These are phyloP conservation scores for Paramyrothecium sp. DNA, from an alignment of 2,329 filamentous ascomycete genomes.

Conservation along the genomic window DNA sequence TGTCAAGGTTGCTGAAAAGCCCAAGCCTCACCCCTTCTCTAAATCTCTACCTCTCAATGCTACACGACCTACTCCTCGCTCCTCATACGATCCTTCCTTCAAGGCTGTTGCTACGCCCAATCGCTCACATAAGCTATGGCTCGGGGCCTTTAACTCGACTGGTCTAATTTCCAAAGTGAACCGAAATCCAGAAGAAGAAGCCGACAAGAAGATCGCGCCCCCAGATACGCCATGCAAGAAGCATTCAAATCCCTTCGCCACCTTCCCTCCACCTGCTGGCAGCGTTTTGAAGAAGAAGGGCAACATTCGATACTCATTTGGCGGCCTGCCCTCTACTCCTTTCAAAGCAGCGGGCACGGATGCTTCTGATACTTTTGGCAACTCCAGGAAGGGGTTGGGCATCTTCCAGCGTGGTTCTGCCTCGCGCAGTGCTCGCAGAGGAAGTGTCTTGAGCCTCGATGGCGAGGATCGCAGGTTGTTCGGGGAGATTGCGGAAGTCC, in stretches of 20 bases:
- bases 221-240: constrained; percentile 98
- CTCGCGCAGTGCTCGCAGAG: constrained; percentile 45
- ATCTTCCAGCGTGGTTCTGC: constrained; percentile 61
- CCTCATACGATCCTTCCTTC: constrained; percentile 22
- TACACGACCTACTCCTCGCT: constrained; percentile 29
- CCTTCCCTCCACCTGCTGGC: constrained; percentile 59
- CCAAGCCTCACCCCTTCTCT: constrained; percentile 33
- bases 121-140: constrained; percentile 59
- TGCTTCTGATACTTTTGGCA: constrained; percentile 47
- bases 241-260: constrained; percentile 66
- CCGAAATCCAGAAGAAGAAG: constrained; percentile 70
- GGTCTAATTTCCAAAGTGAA: constrained; percentile 95
- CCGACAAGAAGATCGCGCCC: constrained; percentile 64
- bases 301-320: constrained; percentile 68
- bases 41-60: constrained; percentile 37
- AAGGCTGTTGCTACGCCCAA: constrained; percentile 44
- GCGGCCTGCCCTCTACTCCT: constrained; percentile 72
- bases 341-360: constrained; percentile 61
- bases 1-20: constrained; percentile 21
- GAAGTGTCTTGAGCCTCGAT: constrained; percentile 79
- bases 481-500: constrained; percentile 24
- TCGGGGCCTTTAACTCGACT: constrained; percentile 89
- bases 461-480: constrained; percentile 65
- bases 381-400: constrained; percentile 60
- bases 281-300: constrained; percentile 63